A percentile compares a stretch with the other conserved stretches of the same genome.
Conservation (phyloP, 2,329 filamentous ascomycete genomes). For the Aspergillus sp. region DNA sequence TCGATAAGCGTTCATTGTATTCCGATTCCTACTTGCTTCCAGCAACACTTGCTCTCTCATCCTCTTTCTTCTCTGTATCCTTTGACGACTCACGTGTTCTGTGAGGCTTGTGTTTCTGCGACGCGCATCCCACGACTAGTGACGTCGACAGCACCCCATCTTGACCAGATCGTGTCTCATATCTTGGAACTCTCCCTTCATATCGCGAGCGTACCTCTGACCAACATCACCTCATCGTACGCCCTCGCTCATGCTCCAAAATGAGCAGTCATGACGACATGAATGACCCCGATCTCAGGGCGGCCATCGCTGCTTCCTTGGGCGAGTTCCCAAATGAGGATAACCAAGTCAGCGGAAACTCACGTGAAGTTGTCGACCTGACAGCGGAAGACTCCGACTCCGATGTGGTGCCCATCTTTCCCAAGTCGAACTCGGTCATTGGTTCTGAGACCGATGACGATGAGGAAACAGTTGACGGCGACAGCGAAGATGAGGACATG, state of each 20-base stretch:
- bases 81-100: background rate
- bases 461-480: conserved; percentile 9
- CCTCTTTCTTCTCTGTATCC: background rate
- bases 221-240: background rate
- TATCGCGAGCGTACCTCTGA: no score
- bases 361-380: conserved; percentile 30
- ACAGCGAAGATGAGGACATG: conserved; percentile 34
- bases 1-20: background rate
- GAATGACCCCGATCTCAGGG: conserved; percentile 16
- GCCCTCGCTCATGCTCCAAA: background rate
- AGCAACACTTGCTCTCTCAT: background rate
- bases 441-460: conserved; percentile 25
- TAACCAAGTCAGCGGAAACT: background rate
- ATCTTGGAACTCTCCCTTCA: no score
- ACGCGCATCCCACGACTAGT: no score
- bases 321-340: conserved; percentile 7
- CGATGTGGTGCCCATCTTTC: conserved; percentile 23
- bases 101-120: no score
- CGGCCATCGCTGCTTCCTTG: conserved; percentile 23
- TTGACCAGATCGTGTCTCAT: no score
- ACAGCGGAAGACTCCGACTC: conserved; percentile 29
- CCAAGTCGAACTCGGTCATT: conserved; percentile 28
- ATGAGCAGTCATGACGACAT: conserved; percentile 10
- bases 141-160: no score
- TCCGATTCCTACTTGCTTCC: background rate